phyloP scores from a whole-genome alignment of 805 yeast genomes.

The Kregervanrija fluxuum region DNA sequence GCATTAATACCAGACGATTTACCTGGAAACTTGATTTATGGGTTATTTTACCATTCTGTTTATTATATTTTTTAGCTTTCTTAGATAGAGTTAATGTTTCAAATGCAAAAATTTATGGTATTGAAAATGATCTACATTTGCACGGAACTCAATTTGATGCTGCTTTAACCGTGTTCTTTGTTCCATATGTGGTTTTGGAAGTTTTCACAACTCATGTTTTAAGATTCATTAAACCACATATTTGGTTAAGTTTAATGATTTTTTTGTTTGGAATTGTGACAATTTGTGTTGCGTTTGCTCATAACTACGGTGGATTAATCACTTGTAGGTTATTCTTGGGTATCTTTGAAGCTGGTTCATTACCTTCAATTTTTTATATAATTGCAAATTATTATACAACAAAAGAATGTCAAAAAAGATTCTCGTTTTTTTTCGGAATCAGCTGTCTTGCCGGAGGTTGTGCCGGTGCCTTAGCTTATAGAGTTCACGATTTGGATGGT shows the following conservation, averaged over 20 bases:
- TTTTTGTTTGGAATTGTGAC: slow-evolving; percentile 55
- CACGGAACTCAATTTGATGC: slow-evolving; percentile 53
- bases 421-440: slow-evolving; percentile 60
- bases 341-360: slow-evolving; percentile 61
- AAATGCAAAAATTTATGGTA: slow-evolving; percentile 70
- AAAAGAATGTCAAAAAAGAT: slow-evolving; percentile 62
- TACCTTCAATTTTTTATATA: slow-evolving; percentile 69
- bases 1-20: slow-evolving; percentile 46
- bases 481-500: slow-evolving; percentile 49
- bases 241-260: slow-evolving; percentile 56
- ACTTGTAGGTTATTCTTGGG: slow-evolving; percentile 64
- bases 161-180: slow-evolving; percentile 63
- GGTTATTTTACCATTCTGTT: slow-evolving; percentile 67
- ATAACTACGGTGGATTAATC: slow-evolving; percentile 49
- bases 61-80: slow-evolving; percentile 69
- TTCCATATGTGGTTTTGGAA: slow-evolving; percentile 61
- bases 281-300: slow-evolving; percentile 59
- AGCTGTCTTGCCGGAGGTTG: slow-evolving; percentile 76
- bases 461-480: slow-evolving; percentile 67
- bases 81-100: slow-evolving; percentile 78
- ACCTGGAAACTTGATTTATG: slow-evolving; percentile 62
- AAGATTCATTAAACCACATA: slow-evolving; percentile 53
- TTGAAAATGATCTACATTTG: slow-evolving; percentile 47
- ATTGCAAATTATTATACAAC: slow-evolving; percentile 60
- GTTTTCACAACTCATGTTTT: slow-evolving; percentile 56